phyloP scores from a whole-genome alignment of 495 filamentous ascomycete species.

The Aspergillus olivimuriae region DNA sequence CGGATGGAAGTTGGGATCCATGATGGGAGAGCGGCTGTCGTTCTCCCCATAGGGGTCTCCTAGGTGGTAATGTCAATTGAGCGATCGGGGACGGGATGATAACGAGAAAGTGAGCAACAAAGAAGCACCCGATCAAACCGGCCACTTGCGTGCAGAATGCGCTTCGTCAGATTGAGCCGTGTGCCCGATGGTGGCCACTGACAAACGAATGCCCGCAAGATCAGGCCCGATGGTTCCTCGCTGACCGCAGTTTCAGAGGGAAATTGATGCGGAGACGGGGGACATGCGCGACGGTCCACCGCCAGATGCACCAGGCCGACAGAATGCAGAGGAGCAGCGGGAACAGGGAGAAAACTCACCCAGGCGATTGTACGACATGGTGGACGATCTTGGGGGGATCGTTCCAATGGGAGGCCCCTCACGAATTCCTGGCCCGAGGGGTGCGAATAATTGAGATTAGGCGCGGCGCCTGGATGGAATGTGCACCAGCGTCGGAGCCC shows the following conservation, averaged over 20 bases:
- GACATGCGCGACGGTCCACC: constrained; percentile 10
- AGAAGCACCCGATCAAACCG: not conserved
- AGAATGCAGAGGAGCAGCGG: constrained; percentile 8
- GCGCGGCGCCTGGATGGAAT: constrained; percentile 29
- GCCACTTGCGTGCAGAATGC: not conserved
- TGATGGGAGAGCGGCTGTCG: constrained; percentile 49
- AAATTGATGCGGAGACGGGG: constrained; percentile 18
- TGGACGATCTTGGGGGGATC: constrained; percentile 14
- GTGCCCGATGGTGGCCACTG: not conserved
- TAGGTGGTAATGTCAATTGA: constrained; percentile 11
- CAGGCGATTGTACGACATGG: constrained; percentile 62
- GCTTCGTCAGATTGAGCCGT: not conserved
- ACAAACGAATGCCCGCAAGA: not conserved
- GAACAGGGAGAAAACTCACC: constrained; percentile 45
- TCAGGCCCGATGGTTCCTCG: constrained; percentile 4
- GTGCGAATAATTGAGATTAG: constrained; percentile 25
- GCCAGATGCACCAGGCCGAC: constrained; percentile 10
- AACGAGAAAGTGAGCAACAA: not conserved
- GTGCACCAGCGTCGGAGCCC: constrained; percentile 13
- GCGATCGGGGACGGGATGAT: not conserved
- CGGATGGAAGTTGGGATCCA: constrained; percentile 49
- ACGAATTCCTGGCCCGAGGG: constrained; percentile 13
- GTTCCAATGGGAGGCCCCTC: constrained; percentile 20
- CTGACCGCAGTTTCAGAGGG: constrained; percentile 17
- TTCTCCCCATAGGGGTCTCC: constrained; percentile 51